Percentiles rank a stretch among this genome's conserved stretches.
Conservation (phyloP, 139 green algal species). For the Chloropicon primus region DNA sequence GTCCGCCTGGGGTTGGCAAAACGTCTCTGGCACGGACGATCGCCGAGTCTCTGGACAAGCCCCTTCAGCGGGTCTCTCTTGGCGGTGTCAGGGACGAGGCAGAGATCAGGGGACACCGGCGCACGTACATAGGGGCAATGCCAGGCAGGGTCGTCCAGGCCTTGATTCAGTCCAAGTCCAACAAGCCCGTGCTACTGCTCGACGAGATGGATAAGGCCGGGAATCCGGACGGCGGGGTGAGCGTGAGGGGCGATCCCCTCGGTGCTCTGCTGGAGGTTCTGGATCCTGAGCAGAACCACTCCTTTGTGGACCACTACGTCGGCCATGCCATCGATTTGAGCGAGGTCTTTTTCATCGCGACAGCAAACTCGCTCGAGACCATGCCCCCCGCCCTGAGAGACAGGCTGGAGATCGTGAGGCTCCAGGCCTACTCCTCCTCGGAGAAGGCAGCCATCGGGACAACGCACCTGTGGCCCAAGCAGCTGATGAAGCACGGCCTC, state of each 20-base stretch:
- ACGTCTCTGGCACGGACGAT: conserved; percentile 32
- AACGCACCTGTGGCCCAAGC: conserved; percentile 26
- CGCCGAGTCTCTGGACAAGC: conserved; percentile 21
- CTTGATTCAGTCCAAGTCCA: conserved; percentile 5
- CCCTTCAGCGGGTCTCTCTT: conserved; percentile 26
- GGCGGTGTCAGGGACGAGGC: conserved; percentile 39
- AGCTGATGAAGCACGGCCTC: conserved; percentile 50
- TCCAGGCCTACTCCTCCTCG: conserved; percentile 35
- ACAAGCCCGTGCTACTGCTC: conserved; percentile 21
- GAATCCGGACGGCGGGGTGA: conserved; percentile 25
- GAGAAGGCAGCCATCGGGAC: conserved; percentile 35
- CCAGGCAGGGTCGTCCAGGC: conserved; percentile 30
- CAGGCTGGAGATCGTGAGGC: conserved; percentile 33
- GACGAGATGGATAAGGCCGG: conserved; percentile 40
- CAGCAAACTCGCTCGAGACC: conserved; percentile 20
- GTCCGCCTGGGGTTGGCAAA: conserved; percentile 38
- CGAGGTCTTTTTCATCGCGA: conserved; percentile 28
- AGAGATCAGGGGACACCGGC: conserved; percentile 38
- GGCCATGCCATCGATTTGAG: conserved; percentile 31
- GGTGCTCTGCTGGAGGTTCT: conserved; percentile 35
- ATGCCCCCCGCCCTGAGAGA: conserved; percentile 24
- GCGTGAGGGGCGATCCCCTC: conserved; percentile 19
- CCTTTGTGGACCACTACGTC: conserved; percentile 32
- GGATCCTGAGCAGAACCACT: conserved; percentile 41
- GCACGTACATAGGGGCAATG: conserved; percentile 41